Evolutionary conservation across 2,329 filamentous ascomycete genomes (phyloP).

Genomic region (Aspergillaceae sp.): DNA sequence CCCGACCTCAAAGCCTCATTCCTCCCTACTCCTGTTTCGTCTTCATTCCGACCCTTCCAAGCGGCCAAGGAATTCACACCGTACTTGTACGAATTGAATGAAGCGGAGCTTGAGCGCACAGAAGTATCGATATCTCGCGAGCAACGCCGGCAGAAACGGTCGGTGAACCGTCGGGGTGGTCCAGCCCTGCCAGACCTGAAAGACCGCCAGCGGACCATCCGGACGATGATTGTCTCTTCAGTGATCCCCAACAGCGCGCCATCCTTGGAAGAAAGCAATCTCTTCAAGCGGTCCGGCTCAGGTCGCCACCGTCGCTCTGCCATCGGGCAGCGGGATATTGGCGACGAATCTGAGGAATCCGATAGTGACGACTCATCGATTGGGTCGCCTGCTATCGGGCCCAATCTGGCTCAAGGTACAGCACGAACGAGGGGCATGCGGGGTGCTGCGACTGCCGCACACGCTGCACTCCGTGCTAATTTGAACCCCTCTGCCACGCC

Average conservation of each 20-base stretch:
- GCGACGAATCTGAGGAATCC: conserved; percentile 78
- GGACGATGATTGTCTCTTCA: conserved; percentile 84
- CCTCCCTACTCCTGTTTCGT: conserved; percentile 70
- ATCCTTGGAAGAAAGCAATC: conserved; percentile 70
- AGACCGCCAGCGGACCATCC: conserved; percentile 84
- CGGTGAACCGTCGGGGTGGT: conserved; percentile 85
- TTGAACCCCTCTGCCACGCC: conserved; percentile 81
- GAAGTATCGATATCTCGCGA: conserved; percentile 91
- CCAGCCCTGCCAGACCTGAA: conserved; percentile 93
- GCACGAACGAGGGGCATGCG: conserved; percentile 81
- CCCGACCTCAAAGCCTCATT: conserved; percentile 80
- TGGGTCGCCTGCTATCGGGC: conserved; percentile 73
- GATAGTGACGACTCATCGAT: conserved; percentile 82
- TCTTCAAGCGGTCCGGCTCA: conserved; percentile 70
- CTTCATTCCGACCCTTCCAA: conserved; percentile 81
- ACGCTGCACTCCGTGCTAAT: conserved; percentile 70
- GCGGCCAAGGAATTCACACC: conserved; percentile 90
- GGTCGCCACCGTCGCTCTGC: conserved; percentile 50
- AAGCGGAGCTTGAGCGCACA: conserved; percentile 79
- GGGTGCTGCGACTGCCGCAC: conserved; percentile 75
- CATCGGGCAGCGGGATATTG: conserved; percentile 49
- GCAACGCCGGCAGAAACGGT: conserved; percentile 87
- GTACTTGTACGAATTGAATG: conserved; percentile 87
- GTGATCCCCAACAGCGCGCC: conserved; percentile 80
- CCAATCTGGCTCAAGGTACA: conserved; percentile 60